Evolutionary conservation across 129 eudicot genomes (phyloP), one percentile per base, ranked within the genome.

Genomic region (Pittosporum tobira): DNA sequence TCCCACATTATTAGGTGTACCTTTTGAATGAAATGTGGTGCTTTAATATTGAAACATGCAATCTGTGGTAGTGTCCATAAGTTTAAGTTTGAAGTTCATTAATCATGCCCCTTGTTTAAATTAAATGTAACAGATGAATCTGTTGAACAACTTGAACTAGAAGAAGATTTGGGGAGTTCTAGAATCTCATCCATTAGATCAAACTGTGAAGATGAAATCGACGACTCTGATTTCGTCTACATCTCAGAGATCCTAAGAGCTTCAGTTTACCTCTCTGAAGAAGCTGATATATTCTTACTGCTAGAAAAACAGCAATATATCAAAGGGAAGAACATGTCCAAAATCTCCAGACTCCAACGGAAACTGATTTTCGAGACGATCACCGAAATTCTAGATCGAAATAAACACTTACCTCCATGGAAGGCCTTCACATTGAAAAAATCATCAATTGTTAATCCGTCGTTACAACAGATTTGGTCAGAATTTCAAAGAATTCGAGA

Each of bases 311-410:
- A 83, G 21, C 70, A 74, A 1, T 65, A 71, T 57, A 45, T 63
- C 62, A 69, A 48, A 29, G 88, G 82, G 15, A 65, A 69, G 16
- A 77, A 75, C 82, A 49, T 81, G 0, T 69, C 91, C 43, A 62
- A 70, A 19, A 71, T 61, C 42, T 75, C 91, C 1, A 83, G 73
- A 61, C 74, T 69, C 27, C 88, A 79, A n/a, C 61, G 99, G 34
- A 81, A 75, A 75, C 88, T 93, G 1, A 80, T 79, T 36, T 93
- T 93, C 37, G 94, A 87, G 49, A 62, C 72, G 5, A 75, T 79
- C 24, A 21, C 51, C 1, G 99, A 84, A 68, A 79, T 93, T 27
- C 47, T 93, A 4, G 79, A 81, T 9, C 52, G 80, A 37, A 65
- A 68, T 56, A 75, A 62, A 8, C 68, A 71, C 36, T 44, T 93